phyloP scores from a whole-genome alignment of 2,329 filamentous ascomycete species.

The Epichloe elymi region DNA sequence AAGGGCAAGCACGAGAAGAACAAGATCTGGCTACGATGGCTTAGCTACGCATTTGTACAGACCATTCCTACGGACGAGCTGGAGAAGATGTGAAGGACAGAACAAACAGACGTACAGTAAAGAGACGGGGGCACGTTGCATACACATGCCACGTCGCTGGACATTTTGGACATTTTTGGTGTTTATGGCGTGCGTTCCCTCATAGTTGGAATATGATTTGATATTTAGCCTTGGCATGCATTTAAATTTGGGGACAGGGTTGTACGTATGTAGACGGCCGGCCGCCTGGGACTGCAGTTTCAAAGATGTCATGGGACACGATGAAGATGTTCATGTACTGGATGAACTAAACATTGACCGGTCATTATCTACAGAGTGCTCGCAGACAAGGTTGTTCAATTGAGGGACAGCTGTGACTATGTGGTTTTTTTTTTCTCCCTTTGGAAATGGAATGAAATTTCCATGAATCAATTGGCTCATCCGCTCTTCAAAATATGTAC shows the following conservation, averaged over 20 bases:
- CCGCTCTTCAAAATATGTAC: too few relatives aligned
- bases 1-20: constrained; percentile 43
- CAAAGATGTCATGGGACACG: not conserved
- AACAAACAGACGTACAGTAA: not conserved
- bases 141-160: not conserved
- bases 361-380: too few relatives aligned
- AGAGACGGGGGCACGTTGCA: not conserved
- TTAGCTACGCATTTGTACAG: constrained; percentile 66
- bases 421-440: too few relatives aligned
- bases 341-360: not conserved
- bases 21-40: constrained; percentile 65
- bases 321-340: not conserved
- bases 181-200: not conserved
- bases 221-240: not conserved
- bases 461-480: too few relatives aligned
- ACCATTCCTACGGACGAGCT: constrained; percentile 56
- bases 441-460: too few relatives aligned
- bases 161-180: not conserved
- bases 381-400: too few relatives aligned
- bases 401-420: too few relatives aligned
- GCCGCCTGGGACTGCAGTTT: too few relatives aligned
- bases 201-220: not conserved
- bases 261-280: not conserved
- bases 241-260: not conserved
- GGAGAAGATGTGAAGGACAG: constrained; percentile 25